Evolutionary conservation across 495 filamentous ascomycete species (phyloP), one percentile per base, ranked within the genome.

Genomic region (Antarctomyces pellizariae): DNA sequence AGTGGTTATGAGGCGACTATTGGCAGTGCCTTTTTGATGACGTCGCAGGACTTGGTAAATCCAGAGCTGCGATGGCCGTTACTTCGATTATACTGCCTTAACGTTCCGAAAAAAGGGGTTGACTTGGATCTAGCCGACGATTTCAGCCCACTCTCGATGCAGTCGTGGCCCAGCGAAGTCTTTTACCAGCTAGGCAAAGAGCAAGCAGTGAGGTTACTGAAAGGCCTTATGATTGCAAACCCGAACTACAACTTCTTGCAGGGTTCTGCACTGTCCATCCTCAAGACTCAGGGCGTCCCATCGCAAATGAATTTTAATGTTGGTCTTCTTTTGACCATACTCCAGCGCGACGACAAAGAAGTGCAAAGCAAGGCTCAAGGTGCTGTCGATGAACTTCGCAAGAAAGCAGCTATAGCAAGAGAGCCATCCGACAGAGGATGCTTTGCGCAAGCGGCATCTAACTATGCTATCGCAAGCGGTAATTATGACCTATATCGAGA

Each of bases 391-490:
- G 11, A 27, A 3, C 29, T 39, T 22, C 36, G 34, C 22, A 32
- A 36, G 29, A 46, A 33, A 31, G 25, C 44, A 7, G 26, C 30
- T 10, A 33, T 30, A 10, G 25, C 29, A 16, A 24, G 34, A 14
- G 41, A 44, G 13, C 46, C 33, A 25, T n/a, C 31, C 14, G 36
- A 40, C 13, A 31, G 44, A 29, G 43, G 38, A 3, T 30, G 30
- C 21, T 40, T 39, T 22, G 45, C 45, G n/a, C 32, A 32, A 20
- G 38, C 39, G 7, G 35, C 36, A 1, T 16, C 39, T 5, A 20
- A 30, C 13, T 45, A 42, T 23, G 37, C 43, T n/a, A 39, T 46
- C 19, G 45, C 45, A 14, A 46, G 39, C 24, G 38, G 43, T 3
- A 38, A 33, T 16, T 26, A 46, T 5, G 30, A 41, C 5, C 15